phyloP scores from a whole-genome alignment of 2,329 filamentous ascomycete genomes.

The Colletotrichum graminicola region DNA sequence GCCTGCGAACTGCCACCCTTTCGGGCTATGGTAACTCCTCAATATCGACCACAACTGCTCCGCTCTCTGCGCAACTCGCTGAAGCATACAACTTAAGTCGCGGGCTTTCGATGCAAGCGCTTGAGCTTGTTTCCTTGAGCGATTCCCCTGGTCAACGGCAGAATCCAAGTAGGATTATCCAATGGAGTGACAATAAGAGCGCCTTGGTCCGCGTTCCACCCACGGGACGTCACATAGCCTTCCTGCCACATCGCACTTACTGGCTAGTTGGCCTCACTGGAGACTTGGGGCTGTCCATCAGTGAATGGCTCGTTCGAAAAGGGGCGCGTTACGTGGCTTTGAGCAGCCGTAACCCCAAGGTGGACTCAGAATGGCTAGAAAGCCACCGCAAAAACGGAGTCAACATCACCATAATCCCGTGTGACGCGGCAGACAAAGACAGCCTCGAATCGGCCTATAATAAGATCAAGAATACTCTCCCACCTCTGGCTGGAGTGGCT shows the following conservation, averaged over 20 bases:
- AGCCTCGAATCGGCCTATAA: neutral
- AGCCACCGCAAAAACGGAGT: constrained; percentile 48
- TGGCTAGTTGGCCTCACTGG: constrained; percentile 49
- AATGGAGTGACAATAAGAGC: neutral
- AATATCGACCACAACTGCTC: no score
- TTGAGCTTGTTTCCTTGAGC: neutral
- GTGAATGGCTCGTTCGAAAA: constrained; percentile 50
- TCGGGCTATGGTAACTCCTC: neutral
- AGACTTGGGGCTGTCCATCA: constrained; percentile 51
- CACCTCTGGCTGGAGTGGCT: constrained; percentile 53
- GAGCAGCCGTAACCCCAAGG: constrained; percentile 51
- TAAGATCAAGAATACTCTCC: neutral
- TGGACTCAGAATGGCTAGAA: constrained; percentile 29
- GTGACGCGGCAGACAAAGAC: neutral
- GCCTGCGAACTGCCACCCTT: neutral
- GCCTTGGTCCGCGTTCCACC: neutral
- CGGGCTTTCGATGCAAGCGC: neutral
- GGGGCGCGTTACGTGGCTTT: constrained; percentile 53
- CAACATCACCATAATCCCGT: constrained; percentile 43
- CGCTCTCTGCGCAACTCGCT: neutral
- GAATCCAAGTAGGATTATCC: neutral
- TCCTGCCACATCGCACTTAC: constrained; percentile 45
- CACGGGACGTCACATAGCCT: neutral
- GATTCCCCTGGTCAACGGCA: neutral
- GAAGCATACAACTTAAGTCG: neutral